A percentile compares a stretch with the other conserved stretches of the same genome.
phyloP scores from a whole-genome alignment of 2,329 filamentous ascomycete species.

The Emericellopsis cladophorae region DNA sequence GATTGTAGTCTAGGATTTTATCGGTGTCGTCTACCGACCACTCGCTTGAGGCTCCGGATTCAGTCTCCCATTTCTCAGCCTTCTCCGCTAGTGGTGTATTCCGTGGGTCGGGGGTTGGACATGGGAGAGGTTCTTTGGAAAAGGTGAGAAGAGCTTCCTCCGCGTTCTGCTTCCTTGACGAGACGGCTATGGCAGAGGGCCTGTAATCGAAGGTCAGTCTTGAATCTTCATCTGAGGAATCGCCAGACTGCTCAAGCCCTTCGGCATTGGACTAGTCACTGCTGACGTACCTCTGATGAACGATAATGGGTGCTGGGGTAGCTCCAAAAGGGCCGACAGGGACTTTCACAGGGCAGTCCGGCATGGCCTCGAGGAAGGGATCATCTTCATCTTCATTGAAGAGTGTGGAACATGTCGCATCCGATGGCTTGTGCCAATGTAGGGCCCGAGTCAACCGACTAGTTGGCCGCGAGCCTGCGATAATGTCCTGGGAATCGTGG shows the following conservation, averaged over 20 bases:
- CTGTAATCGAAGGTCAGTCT: constrained; percentile 1
- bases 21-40: constrained; percentile 19
- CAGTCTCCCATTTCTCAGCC: constrained; percentile 6
- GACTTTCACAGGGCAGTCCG: too few relatives aligned
- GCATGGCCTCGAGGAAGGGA: not conserved
- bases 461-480: constrained; percentile 11
- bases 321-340: too few relatives aligned
- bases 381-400: constrained; percentile 21
- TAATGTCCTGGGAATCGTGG: constrained; percentile 13
- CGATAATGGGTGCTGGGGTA: too few relatives aligned
- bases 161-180: constrained; percentile 5
- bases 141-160: constrained; percentile 1
- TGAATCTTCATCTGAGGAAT: not conserved
- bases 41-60: constrained; percentile 14
- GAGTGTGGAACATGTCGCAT: constrained; percentile 23
- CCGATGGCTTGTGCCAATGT: constrained; percentile 19
- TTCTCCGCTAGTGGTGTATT: constrained; percentile 3
- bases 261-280: too few relatives aligned
- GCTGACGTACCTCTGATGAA: too few relatives aligned
- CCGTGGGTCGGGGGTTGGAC: not conserved
- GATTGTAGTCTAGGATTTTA: constrained; percentile 18
- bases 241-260: too few relatives aligned
- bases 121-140: constrained; percentile 2
- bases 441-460: constrained; percentile 16
- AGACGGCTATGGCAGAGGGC: constrained; percentile 1